These are phyloP conservation scores for Angophora floribunda DNA, from an alignment of 345 rosid genomes.

Conservation along the genomic window DNA sequence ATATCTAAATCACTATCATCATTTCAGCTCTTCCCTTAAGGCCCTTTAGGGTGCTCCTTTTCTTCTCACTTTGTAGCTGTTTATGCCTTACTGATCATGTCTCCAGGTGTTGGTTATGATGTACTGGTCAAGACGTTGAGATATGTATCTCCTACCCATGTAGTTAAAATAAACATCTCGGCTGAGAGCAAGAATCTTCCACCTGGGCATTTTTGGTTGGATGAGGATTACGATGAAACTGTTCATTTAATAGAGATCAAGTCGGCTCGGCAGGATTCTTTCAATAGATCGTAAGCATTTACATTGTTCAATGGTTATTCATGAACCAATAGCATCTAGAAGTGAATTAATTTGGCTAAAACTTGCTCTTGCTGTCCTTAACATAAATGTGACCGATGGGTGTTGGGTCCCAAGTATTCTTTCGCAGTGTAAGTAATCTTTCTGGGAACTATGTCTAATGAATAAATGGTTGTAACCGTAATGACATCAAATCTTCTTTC, in stretches of 20 bases:
- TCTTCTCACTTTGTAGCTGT: neutral
- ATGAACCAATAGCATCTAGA: neutral
- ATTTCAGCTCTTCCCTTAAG: neutral
- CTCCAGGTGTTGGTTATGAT: slow-evolving; percentile 86
- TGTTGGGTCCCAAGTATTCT: neutral
- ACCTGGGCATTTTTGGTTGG: slow-evolving; percentile 69
- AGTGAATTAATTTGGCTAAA: neutral
- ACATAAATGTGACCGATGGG: neutral
- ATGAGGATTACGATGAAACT: slow-evolving; percentile 18
- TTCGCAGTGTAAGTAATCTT: neutral
- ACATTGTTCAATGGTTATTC: neutral
- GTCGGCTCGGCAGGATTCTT: slow-evolving; percentile 56
- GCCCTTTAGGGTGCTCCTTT: neutral
- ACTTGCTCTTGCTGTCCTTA: neutral
- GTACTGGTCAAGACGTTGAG: slow-evolving; percentile 64
- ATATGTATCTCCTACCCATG: slow-evolving; percentile 65
- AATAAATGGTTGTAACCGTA: neutral
- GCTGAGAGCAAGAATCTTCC: slow-evolving; percentile 72
- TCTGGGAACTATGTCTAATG: neutral
- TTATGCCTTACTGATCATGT: neutral
- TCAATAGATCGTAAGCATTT: slow-evolving; percentile 65
- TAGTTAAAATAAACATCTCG: slow-evolving; percentile 78
- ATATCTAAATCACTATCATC: neutral
- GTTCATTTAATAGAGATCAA: slow-evolving; percentile 59
- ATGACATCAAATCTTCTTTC: neutral